These are phyloP conservation scores for Teratosphaeria viscida DNA, from an alignment of 2,329 filamentous ascomycete genomes.

Conservation along the genomic window DNA sequence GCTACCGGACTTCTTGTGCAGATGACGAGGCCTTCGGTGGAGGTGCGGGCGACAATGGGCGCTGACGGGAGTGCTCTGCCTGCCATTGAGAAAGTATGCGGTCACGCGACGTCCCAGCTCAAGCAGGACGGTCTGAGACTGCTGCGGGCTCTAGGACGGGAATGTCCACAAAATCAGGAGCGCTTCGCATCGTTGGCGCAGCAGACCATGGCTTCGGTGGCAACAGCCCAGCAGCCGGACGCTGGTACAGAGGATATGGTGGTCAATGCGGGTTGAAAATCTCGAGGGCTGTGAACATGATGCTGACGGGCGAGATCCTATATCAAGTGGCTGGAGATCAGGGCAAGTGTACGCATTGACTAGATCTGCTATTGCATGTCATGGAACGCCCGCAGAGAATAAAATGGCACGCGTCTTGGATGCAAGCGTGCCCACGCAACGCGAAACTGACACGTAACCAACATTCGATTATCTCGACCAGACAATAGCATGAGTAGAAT, in stretches of 20 bases:
- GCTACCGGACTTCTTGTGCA: slow-evolving; percentile 20
- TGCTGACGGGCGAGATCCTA: not conserved
- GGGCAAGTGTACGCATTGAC: not conserved
- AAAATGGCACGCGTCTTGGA: not conserved
- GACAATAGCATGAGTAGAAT: not conserved
- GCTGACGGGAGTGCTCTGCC: slow-evolving; percentile 4
- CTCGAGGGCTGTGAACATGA: not conserved
- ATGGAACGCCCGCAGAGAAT: not conserved
- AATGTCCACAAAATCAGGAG: slow-evolving; percentile 15
- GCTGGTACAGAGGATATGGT: not conserved
- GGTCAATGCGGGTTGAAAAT: not conserved
- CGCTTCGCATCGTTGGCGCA: slow-evolving; percentile 13
- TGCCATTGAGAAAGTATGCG: slow-evolving; percentile 13
- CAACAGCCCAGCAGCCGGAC: not conserved
- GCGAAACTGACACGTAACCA: not conserved
- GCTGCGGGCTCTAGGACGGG: slow-evolving; percentile 19
- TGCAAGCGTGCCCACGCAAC: not conserved
- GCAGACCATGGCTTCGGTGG: slow-evolving; percentile 5
- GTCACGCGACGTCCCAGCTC: slow-evolving; percentile 16
- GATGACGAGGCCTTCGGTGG: slow-evolving; percentile 15
- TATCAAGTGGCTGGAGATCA: not conserved
- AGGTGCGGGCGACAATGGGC: slow-evolving; percentile 14
- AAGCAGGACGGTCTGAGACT: slow-evolving; percentile 18
- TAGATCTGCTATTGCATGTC: not conserved
- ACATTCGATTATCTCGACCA: not conserved